These are phyloP conservation scores for Sphenostylis stenocarpa DNA, from an alignment of 306 rosid species.

Conservation along the genomic window DNA sequence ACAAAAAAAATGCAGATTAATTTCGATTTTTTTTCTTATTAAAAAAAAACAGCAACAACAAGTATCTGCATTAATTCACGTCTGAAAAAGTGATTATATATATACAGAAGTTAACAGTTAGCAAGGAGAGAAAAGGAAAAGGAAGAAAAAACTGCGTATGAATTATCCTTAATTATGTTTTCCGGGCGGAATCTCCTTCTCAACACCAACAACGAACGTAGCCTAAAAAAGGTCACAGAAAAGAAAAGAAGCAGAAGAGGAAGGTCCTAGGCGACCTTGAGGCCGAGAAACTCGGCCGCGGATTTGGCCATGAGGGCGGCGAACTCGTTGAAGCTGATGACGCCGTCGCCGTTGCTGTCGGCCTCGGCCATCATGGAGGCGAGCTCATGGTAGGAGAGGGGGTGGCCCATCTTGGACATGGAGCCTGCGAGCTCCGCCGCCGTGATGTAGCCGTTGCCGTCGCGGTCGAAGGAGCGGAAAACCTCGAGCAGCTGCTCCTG, in stretches of 20 bases:
- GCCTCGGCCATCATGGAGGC: constrained; percentile 73
- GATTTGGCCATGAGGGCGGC: constrained; percentile 68
- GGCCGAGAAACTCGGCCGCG: constrained; percentile 76
- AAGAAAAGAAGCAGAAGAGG: no score
- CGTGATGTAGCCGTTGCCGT: constrained; percentile 80
- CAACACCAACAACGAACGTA: not conserved
- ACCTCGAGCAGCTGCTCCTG: constrained; percentile 79
- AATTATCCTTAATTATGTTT: no score
- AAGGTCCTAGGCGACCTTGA: not conserved
- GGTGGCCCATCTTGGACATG: constrained; percentile 90
- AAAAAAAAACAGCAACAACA: no score
- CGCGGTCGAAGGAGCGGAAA: constrained; percentile 74
- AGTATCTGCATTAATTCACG: no score
- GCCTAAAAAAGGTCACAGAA: not conserved
- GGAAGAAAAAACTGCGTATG: no score
- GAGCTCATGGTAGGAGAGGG: constrained; percentile 65
- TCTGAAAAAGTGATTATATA: no score
- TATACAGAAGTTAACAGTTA: no score
- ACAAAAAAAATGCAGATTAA: no score
- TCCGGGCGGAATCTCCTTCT: no score
- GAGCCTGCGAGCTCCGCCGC: constrained; percentile 80
- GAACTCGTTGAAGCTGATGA: constrained; percentile 74
- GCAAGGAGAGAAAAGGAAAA: no score
- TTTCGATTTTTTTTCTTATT: no score
- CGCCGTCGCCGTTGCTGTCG: constrained; percentile 82